Base-by-base conservation (phyloP, 2,329 filamentous ascomycete genomes). In the Penicillium fuscoglaucum region DNA sequence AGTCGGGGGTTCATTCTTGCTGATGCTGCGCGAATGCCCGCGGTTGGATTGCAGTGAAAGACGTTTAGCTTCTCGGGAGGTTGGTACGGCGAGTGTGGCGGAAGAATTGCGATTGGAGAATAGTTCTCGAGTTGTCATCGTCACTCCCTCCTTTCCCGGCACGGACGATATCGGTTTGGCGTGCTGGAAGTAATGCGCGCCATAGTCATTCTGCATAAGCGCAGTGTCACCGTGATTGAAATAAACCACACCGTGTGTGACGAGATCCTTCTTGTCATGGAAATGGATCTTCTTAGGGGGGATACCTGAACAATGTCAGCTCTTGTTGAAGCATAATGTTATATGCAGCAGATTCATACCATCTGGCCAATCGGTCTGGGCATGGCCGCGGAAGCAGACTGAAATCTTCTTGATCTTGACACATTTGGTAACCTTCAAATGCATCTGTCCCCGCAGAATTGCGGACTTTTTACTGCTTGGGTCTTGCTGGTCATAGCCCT, bases 291-390 rank as follows among this genome's bases (percentile, higher is more conserved):
- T 96, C 57, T 88, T 83, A 0, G 93, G 92, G 3, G 95, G 93
- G 31, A 98, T 95, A 51, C 92, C 86, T 87, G 61, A 17, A 52
- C 29, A 47, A 29, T 44, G 33, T 66, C 24, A 66, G 60, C 41
- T 47, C 17, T 4, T 41, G 29, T 24, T 17, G 15, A 19, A 6
- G 13, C 24, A 19, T 44, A 21, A 28, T 19, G n/a, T 15, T 12
- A 45, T 12, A 45, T 13, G 40, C 6, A 24, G 21, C 31, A 10
- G 29, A 39, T 55, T 28, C 53, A 26, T 70, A 84, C 86, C 91
- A 79, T 98, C 95, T 17, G 95, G 93, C 95, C 95, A 99, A 71
- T 96, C 92, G 1, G 95, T 98, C 63, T 89, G 85, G 3, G 92
- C 91, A 71, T 87, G 89, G 31, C 93, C 95, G 41, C 88, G 85